Base-by-base conservation (phyloP, 306 rosid genomes). In the Trichosanthes cucumerina region DNA sequence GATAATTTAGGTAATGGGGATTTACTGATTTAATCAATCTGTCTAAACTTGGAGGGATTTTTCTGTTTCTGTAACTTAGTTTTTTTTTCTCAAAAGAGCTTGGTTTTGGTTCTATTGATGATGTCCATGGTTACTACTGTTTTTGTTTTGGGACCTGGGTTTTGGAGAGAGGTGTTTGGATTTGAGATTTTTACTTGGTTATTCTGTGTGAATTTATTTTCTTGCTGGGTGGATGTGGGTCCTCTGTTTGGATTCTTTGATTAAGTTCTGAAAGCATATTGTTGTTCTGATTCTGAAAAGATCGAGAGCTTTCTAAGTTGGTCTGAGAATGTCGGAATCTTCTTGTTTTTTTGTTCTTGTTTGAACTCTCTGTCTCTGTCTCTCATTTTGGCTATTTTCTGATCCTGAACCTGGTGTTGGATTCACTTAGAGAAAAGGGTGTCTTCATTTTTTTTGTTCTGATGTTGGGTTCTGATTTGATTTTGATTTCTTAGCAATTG, bases 1-100 rank as follows among this genome's bases (percentile, higher is more conserved):
- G 96, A 89, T 81, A 92, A 90, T 84, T 36, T 92, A 87, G 99
- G 99, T 95, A 92, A 84, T 46, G 59, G 64, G 19, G 23, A 63
- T 41, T 78, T 31, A 21, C 54, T 54, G 24, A 19, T 71, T 19
- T 52, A 12, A 68, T 24, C 44, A 39, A 44, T 44, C 26, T 11
- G 33, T 58, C 41, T 46, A 19, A 59, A 52, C 46, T 81, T 53
- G 28, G 53, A 28, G 33, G 36, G 13, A 21, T 53, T 43, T 43
- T 23, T 76, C 39, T 31, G 21, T 26, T 50, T 56, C n/a, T 76
- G 39, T 46, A 23, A 69, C 62, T 4, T 79, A 9, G 24, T 31
- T 3, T 43, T 56, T 43, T 56, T 41, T 75, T 57, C 39, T 28
- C 56, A 68, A 50, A 36, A 70, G 33, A 43, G 23, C 49, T 76